These are phyloP conservation scores for Plasmodium blacklocki DNA, from an alignment of 169 alveolate genomes.

Conservation along the genomic window DNA sequence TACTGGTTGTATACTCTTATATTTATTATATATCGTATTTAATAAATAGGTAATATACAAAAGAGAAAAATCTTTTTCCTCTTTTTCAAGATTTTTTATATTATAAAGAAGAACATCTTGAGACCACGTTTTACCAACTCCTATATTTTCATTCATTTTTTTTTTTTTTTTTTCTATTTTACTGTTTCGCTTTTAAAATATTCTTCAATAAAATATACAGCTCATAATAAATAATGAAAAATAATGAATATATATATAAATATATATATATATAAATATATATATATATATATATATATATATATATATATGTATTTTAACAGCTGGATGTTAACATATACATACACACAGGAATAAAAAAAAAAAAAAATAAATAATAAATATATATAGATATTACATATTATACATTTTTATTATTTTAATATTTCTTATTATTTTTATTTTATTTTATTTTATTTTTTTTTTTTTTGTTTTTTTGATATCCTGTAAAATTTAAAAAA, in stretches of 20 bases:
- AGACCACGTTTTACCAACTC: not conserved
- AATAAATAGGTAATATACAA: conserved; percentile 34
- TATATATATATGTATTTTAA: not conserved
- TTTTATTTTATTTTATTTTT: no score
- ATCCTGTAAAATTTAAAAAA: no score
- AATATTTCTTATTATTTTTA: no score
- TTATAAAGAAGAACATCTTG: not conserved
- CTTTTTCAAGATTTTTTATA: not conserved
- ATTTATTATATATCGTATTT: conserved; percentile 17
- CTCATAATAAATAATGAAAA: not conserved
- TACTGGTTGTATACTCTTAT: conserved; percentile 18
- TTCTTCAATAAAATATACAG: no score
- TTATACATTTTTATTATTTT: no score
- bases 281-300: conserved; percentile 7
- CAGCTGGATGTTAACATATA: no score
- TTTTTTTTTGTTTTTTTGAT: no score
- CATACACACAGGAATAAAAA: no score
- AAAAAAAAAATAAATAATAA: no score
- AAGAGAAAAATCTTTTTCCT: conserved; percentile 29
- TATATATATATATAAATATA: conserved; percentile 17
- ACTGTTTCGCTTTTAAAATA: not conserved
- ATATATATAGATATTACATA: no score
- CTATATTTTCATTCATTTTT: conserved; percentile 16
- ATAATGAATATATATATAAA: conserved; percentile 1
- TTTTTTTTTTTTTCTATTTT: not conserved